These are phyloP conservation scores for Tylopilus sp. DNA, from an alignment of 1,284 basidiomycete species.

Conservation along the genomic window DNA sequence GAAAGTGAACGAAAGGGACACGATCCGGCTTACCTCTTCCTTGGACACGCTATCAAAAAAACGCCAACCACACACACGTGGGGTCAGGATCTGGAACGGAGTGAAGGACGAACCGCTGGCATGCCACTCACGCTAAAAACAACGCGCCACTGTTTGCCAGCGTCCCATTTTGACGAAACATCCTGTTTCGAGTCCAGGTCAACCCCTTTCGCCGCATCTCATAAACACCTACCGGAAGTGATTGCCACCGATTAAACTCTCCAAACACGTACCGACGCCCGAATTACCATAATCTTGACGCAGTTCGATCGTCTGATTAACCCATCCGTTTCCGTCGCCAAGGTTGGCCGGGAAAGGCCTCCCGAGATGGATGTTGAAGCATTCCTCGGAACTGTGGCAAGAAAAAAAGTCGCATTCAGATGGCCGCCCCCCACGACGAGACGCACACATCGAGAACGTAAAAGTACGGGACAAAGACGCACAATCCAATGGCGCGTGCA, in stretches of 20 bases:
- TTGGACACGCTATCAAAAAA: constrained; percentile 46
- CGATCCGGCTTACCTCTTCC: constrained; percentile 43
- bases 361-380: constrained; percentile 58
- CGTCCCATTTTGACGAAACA: constrained; percentile 58
- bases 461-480: constrained; percentile 11
- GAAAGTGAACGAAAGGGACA: not conserved
- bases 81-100: no score
- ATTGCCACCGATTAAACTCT: constrained; percentile 60
- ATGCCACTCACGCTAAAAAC: constrained; percentile 56
- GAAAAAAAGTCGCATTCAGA: not conserved
- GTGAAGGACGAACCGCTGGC: not conserved
- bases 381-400: constrained; percentile 55
- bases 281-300: constrained; percentile 54
- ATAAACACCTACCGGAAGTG: constrained; percentile 48
- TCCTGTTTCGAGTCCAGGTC: constrained; percentile 29
- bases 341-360: constrained; percentile 55
- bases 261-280: constrained; percentile 53
- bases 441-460: not conserved
- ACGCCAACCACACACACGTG: not conserved
- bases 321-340: constrained; percentile 56
- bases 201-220: not conserved
- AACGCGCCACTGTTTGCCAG: constrained; percentile 52
- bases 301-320: constrained; percentile 50
- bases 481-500: constrained; percentile 60
- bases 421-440: not conserved